Evolutionary conservation across 306 rosid species (phyloP).

Genomic region (Dryas octopetala): DNA sequence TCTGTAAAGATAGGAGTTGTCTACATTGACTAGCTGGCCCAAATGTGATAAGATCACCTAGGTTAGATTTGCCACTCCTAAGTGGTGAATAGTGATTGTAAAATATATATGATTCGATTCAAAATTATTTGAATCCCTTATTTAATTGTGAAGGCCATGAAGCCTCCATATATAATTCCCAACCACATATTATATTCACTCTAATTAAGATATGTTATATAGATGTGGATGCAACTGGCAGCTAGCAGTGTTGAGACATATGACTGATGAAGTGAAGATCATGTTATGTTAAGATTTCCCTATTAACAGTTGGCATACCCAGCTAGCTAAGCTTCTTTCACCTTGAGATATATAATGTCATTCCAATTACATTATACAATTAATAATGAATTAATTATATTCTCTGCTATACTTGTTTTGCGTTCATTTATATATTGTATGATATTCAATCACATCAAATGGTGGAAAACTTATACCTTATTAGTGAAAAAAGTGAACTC

Average conservation of each 20-base stretch:
- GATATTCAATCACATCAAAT: too few species aligned
- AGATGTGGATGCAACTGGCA: conserved; percentile 13
- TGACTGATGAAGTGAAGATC: too few species aligned
- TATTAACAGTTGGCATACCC: too few species aligned
- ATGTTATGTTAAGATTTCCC: too few species aligned
- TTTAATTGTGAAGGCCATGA: conserved; percentile 20
- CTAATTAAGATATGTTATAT: background rate
- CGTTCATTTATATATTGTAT: too few species aligned
- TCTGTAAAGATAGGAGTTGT: conserved; percentile 36
- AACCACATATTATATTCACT: background rate
- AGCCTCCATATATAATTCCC: background rate
- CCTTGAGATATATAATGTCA: too few species aligned
- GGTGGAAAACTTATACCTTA: too few species aligned
- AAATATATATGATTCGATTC: conserved; percentile 21
- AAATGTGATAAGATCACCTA: conserved; percentile 14
- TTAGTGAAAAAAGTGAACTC: too few species aligned
- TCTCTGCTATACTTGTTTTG: too few species aligned
- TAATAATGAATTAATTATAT: too few species aligned
- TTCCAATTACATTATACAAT: too few species aligned
- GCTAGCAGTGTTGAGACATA: background rate
- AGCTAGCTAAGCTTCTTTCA: too few species aligned
- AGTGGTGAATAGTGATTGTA: conserved; percentile 12
- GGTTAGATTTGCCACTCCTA: conserved; percentile 23
- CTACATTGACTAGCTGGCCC: conserved; percentile 32
- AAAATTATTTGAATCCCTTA: background rate